Base-by-base conservation (phyloP, 106 monocot genomes). In the Chionographis japonica region DNA sequence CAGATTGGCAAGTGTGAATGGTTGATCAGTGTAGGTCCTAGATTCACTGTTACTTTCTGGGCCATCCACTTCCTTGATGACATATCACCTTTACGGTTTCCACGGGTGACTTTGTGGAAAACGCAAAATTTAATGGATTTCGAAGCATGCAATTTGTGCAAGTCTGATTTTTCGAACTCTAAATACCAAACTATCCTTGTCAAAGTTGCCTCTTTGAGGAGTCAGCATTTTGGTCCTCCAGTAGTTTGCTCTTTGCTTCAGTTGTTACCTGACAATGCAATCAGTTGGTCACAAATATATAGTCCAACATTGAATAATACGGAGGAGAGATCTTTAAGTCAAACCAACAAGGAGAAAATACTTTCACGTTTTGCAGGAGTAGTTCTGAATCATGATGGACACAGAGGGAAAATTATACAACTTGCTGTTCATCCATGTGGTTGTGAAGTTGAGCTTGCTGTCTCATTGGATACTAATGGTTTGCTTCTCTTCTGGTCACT, bases 51-150 rank as follows among this genome's bases (percentile, higher is more conserved):
- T 60, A 62, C 85, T 39, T 84, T 90, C 41, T 98, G 92, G 90
- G 82, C 93, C 12, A 66, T 98, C 14, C 90, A 98, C 72, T 93
- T 85, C 54, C 81, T 98, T 41, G 98, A 98, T 75, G 93, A 98
- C 59, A 55, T 74, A 56, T 72, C 78, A 68, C 90, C 93, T 11
- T 60, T 81, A 75, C 78, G 98, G 20, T 90, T 75, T 81, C 98
- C 98, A 70, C 77, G 93, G 46, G 84, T 84, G 16, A 90, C 63
- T 63, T 74, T 93, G 53, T 98, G 98, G 98, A 88, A 75, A 74
- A 87, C 87, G 80, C 57, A 50, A 35, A 14, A 87, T 63, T 61
- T 91, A 19, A 56, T 52, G 8, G 71, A 80, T 50, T 57, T 59
- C 49, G 65, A 63, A 10, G 46, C 37, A 15, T 67, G 36, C 27